Evolutionary conservation across 768 basidiomycete genomes (phyloP).

Genomic region (Candolleomyces eurysporus): DNA sequence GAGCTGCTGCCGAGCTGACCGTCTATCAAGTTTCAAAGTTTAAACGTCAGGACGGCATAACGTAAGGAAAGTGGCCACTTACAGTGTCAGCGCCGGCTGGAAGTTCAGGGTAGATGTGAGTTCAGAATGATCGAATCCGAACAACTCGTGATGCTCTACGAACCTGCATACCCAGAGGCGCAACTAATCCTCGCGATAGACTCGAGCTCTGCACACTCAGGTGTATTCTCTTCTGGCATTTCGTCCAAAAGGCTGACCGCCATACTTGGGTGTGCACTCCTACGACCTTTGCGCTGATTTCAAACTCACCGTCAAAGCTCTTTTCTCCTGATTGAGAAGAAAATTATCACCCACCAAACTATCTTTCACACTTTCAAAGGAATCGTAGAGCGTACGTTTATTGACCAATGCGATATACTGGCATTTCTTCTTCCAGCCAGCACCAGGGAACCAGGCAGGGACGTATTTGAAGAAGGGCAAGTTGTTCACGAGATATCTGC

Average conservation of each 20-base stretch:
- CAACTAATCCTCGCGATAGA: not conserved
- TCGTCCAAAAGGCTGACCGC: not conserved
- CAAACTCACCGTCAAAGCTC: not conserved
- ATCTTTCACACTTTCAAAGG: not conserved
- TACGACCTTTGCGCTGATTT: not conserved
- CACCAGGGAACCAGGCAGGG: constrained; percentile 37
- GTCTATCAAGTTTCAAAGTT: not conserved
- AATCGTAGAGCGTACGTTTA: not conserved
- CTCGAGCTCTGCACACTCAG: not conserved
- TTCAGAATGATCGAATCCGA: not conserved
- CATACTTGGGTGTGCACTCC: not conserved
- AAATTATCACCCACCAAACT: not conserved
- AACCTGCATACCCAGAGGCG: not conserved
- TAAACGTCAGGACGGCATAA: not conserved
- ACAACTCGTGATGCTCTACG: not conserved
- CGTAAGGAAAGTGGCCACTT: not conserved
- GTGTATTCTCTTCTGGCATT: not conserved
- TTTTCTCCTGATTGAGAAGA: not conserved
- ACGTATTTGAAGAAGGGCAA: constrained; percentile 25
- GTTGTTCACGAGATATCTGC: constrained; percentile 15
- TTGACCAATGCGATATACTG: not conserved
- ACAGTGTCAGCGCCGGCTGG: constrained; percentile 4
- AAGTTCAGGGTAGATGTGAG: not conserved
- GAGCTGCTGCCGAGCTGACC: not conserved
- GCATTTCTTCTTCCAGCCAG: constrained; percentile 25